phyloP scores from a whole-genome alignment of 2,329 filamentous ascomycete genomes.

The Paracoccidioides brasiliensis region DNA sequence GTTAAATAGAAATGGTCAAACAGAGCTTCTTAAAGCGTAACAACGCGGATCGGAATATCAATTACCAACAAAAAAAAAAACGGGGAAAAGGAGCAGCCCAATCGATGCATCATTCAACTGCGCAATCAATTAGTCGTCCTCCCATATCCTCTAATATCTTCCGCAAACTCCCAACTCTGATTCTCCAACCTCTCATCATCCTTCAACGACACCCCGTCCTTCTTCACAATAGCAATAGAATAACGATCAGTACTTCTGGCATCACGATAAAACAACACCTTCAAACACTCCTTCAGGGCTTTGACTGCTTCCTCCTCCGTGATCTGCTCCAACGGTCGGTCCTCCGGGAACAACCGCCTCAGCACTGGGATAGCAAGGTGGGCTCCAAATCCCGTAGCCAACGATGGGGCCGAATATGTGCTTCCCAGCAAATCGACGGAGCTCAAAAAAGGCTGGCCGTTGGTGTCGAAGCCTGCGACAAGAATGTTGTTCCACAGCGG shows the following conservation, averaged over 20 bases:
- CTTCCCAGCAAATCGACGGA: constrained; percentile 86
- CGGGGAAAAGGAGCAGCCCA: background rate
- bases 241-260: constrained; percentile 84
- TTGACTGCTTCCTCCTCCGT: constrained; percentile 66
- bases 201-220: constrained; percentile 74
- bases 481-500: constrained; percentile 94
- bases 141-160: constrained; percentile 91
- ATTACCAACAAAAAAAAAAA: background rate
- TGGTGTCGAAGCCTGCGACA: constrained; percentile 73
- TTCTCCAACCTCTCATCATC: constrained; percentile 79
- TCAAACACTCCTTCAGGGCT: constrained; percentile 86
- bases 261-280: constrained; percentile 95
- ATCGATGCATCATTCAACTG: background rate
- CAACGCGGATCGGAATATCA: background rate
- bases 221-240: constrained; percentile 78
- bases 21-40: background rate
- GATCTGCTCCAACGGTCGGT: constrained; percentile 59
- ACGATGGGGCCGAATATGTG: constrained; percentile 72
- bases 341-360: constrained; percentile 70
- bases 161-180: constrained; percentile 97
- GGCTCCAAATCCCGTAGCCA: constrained; percentile 87
- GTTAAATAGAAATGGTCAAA: background rate
- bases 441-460: constrained; percentile 74
- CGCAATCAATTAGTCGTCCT: constrained; percentile 38
- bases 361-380: constrained; percentile 89